These are phyloP conservation scores for Kwoniella europaea DNA, from an alignment of 768 basidiomycete species.

Conservation along the genomic window DNA sequence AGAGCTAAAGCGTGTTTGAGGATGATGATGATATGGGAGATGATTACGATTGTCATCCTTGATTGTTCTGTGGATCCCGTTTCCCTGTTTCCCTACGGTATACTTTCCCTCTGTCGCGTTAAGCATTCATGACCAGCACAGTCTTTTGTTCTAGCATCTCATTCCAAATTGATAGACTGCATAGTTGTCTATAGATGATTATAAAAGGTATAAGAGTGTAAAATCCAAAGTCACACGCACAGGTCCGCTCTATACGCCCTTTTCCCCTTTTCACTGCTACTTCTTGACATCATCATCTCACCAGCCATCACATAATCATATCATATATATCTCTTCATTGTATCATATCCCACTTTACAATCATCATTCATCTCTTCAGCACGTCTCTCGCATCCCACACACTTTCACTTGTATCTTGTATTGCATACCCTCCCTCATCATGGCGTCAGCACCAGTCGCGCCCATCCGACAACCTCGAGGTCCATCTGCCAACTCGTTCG, in stretches of 20 bases:
- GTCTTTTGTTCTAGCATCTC: no score
- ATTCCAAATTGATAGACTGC: no score
- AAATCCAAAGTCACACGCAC: conserved; percentile 31
- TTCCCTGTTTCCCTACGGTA: no score
- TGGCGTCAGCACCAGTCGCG: conserved; percentile 26
- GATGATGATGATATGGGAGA: neutral
- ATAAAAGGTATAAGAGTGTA: no score
- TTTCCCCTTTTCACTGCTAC: neutral
- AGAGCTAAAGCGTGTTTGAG: neutral
- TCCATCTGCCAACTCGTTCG: conserved; percentile 44
- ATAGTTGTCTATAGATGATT: no score
- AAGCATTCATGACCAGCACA: no score
- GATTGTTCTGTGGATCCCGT: no score
- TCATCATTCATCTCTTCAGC: neutral
- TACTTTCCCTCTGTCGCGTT: no score
- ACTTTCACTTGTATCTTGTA: neutral
- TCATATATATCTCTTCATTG: neutral
- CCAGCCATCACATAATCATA: neutral
- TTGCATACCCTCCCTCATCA: conserved; percentile 2
- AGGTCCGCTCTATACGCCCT: conserved; percentile 87
- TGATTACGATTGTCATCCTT: neutral
- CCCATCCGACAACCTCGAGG: conserved; percentile 51
- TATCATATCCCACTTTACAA: neutral
- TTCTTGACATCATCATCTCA: neutral
- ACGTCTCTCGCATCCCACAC: neutral